Conservation (phyloP, 176 grass and related monocot species). For the Zizania latifolia region DNA sequence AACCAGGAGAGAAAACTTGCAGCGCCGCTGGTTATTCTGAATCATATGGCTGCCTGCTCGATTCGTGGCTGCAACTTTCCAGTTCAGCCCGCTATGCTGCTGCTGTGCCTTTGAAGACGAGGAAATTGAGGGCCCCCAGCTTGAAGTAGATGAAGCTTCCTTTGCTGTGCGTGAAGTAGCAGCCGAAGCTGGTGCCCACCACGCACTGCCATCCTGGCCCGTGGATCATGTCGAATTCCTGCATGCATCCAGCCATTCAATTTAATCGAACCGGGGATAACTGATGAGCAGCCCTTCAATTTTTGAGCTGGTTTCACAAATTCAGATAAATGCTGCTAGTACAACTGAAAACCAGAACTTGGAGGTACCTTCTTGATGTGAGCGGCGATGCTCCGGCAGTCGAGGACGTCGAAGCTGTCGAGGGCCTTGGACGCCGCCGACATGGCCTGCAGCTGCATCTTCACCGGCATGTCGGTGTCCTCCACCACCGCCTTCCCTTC, state of each 20-base stretch:
- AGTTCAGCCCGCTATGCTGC: conserved; percentile 5
- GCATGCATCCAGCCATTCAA: not conserved
- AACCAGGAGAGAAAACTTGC: not conserved
- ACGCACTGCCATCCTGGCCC: conserved; percentile 92
- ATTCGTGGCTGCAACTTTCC: not conserved
- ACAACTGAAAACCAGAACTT: not conserved
- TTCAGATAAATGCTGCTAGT: too few relatives aligned
- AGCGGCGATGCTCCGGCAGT: conserved; percentile 73
- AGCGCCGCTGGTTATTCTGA: not conserved
- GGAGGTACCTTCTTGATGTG: conserved; percentile 95
- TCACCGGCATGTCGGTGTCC: conserved; percentile 93
- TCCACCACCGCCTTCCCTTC: conserved; percentile 92
- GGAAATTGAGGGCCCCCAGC: conserved; percentile 78
- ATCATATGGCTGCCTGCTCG: not conserved
- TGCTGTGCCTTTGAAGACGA: conserved; percentile 79
- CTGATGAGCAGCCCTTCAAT: too few relatives aligned
- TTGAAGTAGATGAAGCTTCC: conserved; percentile 95
- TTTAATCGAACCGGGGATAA: too few relatives aligned
- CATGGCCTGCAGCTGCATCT: conserved; percentile 91
- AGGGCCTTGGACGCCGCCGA: conserved; percentile 72
- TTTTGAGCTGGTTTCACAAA: too few relatives aligned
- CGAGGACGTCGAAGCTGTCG: conserved; percentile 82
- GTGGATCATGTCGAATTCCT: conserved; percentile 87
- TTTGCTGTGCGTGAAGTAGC: conserved; percentile 86
- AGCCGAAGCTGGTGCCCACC: conserved; percentile 82